phyloP scores from a whole-genome alignment of 1,139 yeast species.

The Blastobotrys proliferans region DNA sequence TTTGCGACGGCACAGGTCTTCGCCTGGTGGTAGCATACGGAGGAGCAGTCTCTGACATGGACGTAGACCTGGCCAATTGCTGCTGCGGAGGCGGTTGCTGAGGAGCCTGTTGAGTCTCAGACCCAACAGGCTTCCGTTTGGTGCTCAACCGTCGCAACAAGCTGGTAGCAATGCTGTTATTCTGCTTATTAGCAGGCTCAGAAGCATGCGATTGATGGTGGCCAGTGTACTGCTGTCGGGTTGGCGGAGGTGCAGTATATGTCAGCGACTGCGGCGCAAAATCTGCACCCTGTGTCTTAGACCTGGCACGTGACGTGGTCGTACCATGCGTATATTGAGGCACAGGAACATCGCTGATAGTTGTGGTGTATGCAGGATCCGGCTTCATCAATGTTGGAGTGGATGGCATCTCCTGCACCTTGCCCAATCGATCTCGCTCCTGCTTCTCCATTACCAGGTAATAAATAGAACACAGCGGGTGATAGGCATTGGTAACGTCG shows the following conservation, averaged over 20 bases:
- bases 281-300: slow-evolving; percentile 30
- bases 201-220: slow-evolving; percentile 22
- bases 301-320: slow-evolving; percentile 21
- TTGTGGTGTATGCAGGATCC: slow-evolving; percentile 21
- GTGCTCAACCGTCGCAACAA: slow-evolving; percentile 29
- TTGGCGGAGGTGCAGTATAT: slow-evolving; percentile 13
- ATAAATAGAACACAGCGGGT: slow-evolving; percentile 84
- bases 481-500: slow-evolving; percentile 88
- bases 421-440: slow-evolving; percentile 51
- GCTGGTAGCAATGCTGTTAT: slow-evolving; percentile 27
- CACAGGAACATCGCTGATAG: slow-evolving; percentile 8
- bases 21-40: slow-evolving; percentile 3
- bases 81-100: slow-evolving; percentile 6
- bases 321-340: slow-evolving; percentile 10
- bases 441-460: slow-evolving; percentile 79
- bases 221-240: slow-evolving; percentile 8
- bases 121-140: slow-evolving; percentile 23
- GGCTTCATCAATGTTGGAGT: slow-evolving; percentile 16
- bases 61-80: slow-evolving; percentile 21
- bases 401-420: background rate
- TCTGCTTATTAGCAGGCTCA: slow-evolving; percentile 20
- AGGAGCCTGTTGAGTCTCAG: background rate
- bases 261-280: slow-evolving; percentile 11
- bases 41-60: slow-evolving; percentile 23
- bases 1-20: slow-evolving; percentile 7